Base-by-base conservation (phyloP, 78 protist species). In the Trichosphaerium sp. region DNA sequence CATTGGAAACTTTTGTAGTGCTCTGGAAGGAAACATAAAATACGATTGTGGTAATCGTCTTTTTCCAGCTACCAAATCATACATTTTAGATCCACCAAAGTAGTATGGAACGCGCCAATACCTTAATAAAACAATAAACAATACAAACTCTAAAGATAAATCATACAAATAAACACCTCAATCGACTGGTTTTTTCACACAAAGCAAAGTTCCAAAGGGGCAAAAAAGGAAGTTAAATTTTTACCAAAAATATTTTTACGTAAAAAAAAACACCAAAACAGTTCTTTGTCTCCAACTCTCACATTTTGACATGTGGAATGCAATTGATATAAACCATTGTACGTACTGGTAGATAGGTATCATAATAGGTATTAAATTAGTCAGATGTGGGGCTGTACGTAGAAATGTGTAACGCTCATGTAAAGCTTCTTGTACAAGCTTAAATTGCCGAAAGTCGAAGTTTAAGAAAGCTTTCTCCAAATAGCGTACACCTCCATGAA, bases 401-500 rank as follows among this genome's bases (percentile, higher is more conserved):
- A 91, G 35, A 14, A 88, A 25, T 47, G 43, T 48, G 2, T 69
- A 61, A 10, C 96, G 48, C 58, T 92, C 96, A 21, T 59, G 44
- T 26, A 92, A 59, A 8, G 92, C 93, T 58, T 88, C 93, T 28
- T 44, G 38, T 1, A 91, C 96, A 37, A 91, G 39, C 5, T 71
- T 6, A 40, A 66, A 66, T 47, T 81, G 83, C 15, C 44, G 52
- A 18, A 25, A 29, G 66, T 84, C 89, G 21, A 84, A 41, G 37
- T 85, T 47, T 67, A 69, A 38, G 49, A 85, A 62, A 0, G 94
- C 94, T 56, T 69, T 66, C 41, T 83, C 82, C 1, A 91, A 75
- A 75, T 91, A 91, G 29, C 96, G 82, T 26, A 91, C 81, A 23
- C 88, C 74, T 15, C 96, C 98, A 62, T 94, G 98, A 57, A 91